Evolutionary conservation across 805 yeast species (phyloP), one percentile per base, ranked within the genome.

Genomic region (Sugiyamaella smithiae): DNA sequence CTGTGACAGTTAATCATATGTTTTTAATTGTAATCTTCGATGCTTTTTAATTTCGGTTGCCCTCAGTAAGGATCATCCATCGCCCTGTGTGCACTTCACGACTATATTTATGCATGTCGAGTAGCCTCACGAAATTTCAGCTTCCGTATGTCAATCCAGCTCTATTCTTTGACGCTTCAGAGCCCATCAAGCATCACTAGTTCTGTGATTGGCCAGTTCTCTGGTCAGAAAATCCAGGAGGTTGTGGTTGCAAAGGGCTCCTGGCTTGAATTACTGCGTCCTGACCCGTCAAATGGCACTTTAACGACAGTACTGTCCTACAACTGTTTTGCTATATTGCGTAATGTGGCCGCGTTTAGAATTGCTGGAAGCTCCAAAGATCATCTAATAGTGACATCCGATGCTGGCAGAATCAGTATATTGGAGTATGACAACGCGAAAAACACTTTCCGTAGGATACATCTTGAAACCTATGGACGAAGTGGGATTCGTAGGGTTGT

Each of bases 131-230:
- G 31, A 24, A 40, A 40, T 40, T 40, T 40, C 43, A 37, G 25
- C 41, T 14, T 9, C 41, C 7, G 22, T 14, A 44, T 41, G 45
- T 46, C 50, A 20, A 12, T 46, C 32, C 26, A 22, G 17, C 71
- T 88, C 28, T 88, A 87, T 67, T 77, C 87, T 57, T 71, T 85
- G 52, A 86, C 96, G 5, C 70, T 88, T n/a, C 75, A 76, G 55
- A 72, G 69, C 5, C 83, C 90, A 2, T 64, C 81, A 4, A 73
- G 81, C 35, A 72, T 81, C 2, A 63, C 75, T 4, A 65, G 66
- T 26, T 74, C 89, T 1, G 70, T 82, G n/a, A 72, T 79, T 5
- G 97, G 96, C 1, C 77, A 75, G 53, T 88, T 89, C 61, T 66
- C 76, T 1, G 88, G 76, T 9, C 66, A 62, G 54, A 77, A 75